Evolutionary conservation across 2,329 filamentous ascomycete species (phyloP).

Genomic region (Zopfia rhizophila): DNA sequence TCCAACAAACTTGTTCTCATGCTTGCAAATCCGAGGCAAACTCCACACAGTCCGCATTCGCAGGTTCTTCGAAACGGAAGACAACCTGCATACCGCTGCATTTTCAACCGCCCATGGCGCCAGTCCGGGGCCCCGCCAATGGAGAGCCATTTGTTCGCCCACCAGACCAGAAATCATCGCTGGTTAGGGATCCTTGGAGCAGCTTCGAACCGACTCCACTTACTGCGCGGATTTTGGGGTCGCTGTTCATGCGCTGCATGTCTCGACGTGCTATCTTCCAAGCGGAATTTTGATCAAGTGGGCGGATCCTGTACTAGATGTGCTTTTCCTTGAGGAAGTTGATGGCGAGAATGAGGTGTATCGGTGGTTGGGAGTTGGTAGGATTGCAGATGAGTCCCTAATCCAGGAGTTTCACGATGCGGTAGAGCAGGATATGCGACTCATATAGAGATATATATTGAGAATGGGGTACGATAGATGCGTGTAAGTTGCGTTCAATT

Average conservation of each 20-base stretch:
- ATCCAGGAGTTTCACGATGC: background rate
- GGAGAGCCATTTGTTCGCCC: constrained; percentile 8
- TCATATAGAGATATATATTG: constrained; percentile 1
- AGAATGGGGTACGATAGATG: too few relatives aligned
- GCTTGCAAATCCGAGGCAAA: constrained; percentile 8
- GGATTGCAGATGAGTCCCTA: background rate
- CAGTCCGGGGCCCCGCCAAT: background rate
- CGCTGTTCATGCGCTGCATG: background rate
- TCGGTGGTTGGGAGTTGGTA: background rate
- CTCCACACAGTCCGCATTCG: constrained; percentile 12
- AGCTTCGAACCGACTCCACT: background rate
- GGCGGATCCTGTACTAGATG: background rate
- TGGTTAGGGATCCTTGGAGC: constrained; percentile 11
- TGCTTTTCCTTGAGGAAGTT: background rate
- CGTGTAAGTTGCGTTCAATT: too few relatives aligned
- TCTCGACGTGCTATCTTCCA: background rate
- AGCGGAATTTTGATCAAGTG: background rate
- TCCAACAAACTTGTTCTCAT: constrained; percentile 7
- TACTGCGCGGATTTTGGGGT: constrained; percentile 4
- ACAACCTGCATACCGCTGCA: constrained; percentile 9
- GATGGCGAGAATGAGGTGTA: too few relatives aligned
- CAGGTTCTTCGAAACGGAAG: constrained; percentile 5
- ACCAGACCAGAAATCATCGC: constrained; percentile 8
- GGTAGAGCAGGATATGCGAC: background rate
- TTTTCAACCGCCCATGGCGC: constrained; percentile 4